Base-by-base conservation (phyloP, 805 yeast genomes). In the Cyberlindnera euphorbiae region DNA sequence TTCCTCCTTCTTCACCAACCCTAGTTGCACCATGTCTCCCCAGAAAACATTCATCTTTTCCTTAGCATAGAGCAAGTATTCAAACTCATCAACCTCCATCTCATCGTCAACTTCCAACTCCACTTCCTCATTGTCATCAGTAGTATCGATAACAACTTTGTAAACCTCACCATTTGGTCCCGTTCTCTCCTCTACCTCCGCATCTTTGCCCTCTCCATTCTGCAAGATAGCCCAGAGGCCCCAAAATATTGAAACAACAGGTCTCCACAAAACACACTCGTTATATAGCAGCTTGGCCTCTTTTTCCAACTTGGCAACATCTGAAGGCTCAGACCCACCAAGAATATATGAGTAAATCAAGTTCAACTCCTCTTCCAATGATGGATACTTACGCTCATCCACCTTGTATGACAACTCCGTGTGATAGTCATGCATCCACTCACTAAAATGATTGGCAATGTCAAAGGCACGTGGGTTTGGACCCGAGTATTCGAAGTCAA, bases 381-480 rank as follows among this genome's bases (percentile, higher is more conserved):
- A 64, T 8, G 98, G 98, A 59, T 73, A 93, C 26, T 64, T 61
- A 10, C 69, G 62, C 48, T 73, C 68, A n/a, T 32, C 32, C n/a
- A n/a, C n/a, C n/a, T n/a, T n/a, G n/a, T n/a, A n/a, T n/a, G n/a
- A n/a, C n/a, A n/a, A n/a, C n/a, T n/a, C n/a, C n/a, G n/a, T n/a
- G n/a, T 82, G 85, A 56, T 90, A 93, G 63, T 93, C 87, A 32
- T 86, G 73, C 97, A 89, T 93, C 98, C 98, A 90, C 64, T 90
- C 98, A 46, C 84, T 74, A 49, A 93, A 84, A 63, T 93, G 98
- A 58, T 93, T 89, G 11, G 89, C 89, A 38, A 93, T 75, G 57
- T 93, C 98, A 56, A 70, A 86, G 2, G 94, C 95, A 2, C 95
- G 87, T 30, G 79, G 68, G 53, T 89, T 93, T 9, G 95, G 79